Percentiles rank a stretch among this genome's conserved stretches.
Evolutionary conservation across 345 rosid species (phyloP).

Genomic region (Geranium brycei): DNA sequence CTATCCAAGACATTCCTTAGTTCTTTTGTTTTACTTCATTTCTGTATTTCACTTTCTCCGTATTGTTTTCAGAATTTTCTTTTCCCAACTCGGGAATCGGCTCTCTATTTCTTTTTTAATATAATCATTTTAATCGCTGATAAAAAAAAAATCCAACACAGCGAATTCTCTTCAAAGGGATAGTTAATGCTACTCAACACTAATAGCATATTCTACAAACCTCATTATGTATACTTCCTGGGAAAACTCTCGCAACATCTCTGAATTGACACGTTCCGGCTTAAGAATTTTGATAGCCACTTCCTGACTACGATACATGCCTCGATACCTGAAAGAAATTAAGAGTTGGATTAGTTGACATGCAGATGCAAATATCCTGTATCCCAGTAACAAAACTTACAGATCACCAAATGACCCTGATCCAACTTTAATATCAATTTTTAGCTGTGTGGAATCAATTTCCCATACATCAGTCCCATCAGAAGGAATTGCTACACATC

Average conservation of each 20-base stretch:
- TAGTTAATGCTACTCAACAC: not conserved
- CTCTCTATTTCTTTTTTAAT: too few relatives aligned
- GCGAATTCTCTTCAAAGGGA: not conserved
- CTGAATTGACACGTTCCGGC: slow-evolving; percentile 63
- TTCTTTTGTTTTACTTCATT: too few relatives aligned
- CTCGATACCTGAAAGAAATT: slow-evolving; percentile 47
- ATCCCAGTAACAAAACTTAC: slow-evolving; percentile 33
- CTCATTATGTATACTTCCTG: slow-evolving; percentile 97
- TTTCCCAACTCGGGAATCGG: too few relatives aligned
- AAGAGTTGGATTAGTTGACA: slow-evolving; percentile 7
- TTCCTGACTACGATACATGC: slow-evolving; percentile 88
- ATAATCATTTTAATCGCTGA: not conserved
- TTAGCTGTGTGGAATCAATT: slow-evolving; percentile 66
- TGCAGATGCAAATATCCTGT: slow-evolving; percentile 5
- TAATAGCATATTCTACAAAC: slow-evolving; percentile 26
- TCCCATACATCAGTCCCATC: slow-evolving; percentile 99
- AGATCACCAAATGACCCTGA: slow-evolving; percentile 83
- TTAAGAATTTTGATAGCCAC: slow-evolving; percentile 87
- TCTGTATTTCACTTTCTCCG: too few relatives aligned
- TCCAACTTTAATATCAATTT: slow-evolving; percentile 59
- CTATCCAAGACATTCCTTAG: too few relatives aligned
- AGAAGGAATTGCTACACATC: slow-evolving; percentile 64
- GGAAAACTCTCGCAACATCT: slow-evolving; percentile 73
- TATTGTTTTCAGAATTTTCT: too few relatives aligned
- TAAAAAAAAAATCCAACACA: not conserved